Percentiles rank a stretch among this genome's conserved stretches.
Conservation (phyloP, 2,329 filamentous ascomycete species). For the Hypoxylon sp. region DNA sequence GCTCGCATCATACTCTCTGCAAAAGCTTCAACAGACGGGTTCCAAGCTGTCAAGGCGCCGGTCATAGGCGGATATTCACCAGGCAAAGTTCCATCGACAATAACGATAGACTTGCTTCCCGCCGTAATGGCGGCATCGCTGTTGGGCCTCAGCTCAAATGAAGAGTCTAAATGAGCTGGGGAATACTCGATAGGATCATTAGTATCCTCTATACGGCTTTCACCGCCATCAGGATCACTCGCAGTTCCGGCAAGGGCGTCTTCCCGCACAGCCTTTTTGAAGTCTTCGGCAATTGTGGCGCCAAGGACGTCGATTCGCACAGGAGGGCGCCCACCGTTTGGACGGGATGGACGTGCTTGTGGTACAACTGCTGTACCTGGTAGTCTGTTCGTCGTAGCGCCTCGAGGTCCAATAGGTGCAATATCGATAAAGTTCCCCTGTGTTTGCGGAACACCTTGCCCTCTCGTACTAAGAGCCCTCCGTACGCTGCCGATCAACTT, state of each 20-base stretch:
- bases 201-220: conserved; percentile 47
- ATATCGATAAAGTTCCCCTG: conserved; percentile 66
- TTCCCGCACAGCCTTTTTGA: conserved; percentile 80
- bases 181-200: conserved; percentile 60
- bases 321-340: conserved; percentile 64
- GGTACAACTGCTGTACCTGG: conserved; percentile 74
- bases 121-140: conserved; percentile 76
- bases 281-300: conserved; percentile 83
- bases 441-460: conserved; percentile 60
- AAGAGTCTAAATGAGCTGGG: conserved; percentile 60
- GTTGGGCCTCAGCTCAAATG: conserved; percentile 59
- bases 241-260: conserved; percentile 65
- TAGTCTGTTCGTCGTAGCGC: conserved; percentile 70
- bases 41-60: conserved; percentile 61
- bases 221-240: conserved; percentile 34
- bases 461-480: conserved; percentile 78
- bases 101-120: conserved; percentile 92
- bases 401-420: conserved; percentile 64
- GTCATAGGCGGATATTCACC: conserved; percentile 67
- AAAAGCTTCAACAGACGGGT: conserved; percentile 67
- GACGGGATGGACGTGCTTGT: conserved; percentile 62
- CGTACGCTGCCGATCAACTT: conserved; percentile 89
- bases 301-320: conserved; percentile 85
- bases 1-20: conserved; percentile 65
- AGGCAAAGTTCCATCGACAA: conserved; percentile 78